Base-by-base conservation (phyloP, 2,329 filamentous ascomycete genomes). In the Beauveria rudraprayagi region DNA sequence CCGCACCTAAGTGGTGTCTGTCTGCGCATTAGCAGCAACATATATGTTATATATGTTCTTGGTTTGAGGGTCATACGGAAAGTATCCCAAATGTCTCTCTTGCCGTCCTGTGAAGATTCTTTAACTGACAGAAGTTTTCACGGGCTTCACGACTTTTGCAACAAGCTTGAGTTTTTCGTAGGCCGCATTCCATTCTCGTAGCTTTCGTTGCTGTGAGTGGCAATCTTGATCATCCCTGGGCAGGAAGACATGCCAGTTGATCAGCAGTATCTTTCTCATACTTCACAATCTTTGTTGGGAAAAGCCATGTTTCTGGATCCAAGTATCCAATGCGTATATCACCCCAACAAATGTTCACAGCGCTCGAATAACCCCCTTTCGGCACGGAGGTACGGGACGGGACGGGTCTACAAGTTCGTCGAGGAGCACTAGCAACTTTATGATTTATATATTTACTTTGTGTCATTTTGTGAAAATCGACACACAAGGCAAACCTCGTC, bases 241-340 rank as follows among this genome's bases (percentile, higher is more conserved):
- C 10, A 43, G 26, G 37, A 37, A 40, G 26, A 37, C 58, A n/a
- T 55, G 55, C 58, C 50, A 61, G 55, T 55, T 61, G 50, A 40
- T 61, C 50, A 19, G 50, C 55, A 34, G 58, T 50, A 22, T 61
- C 58, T 30, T 54, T 61, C 58, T 54, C 17, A 16, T 54, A 44
- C 58, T 61, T 61, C 1, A 61, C 37, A 37, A 44, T 55, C 16
- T 17, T 46, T 8, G n/a, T 46, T 22, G 43, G 19, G 43, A 24
- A 46, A 24, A 46, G 43, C 64, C 64, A 65, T 26, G 44, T 19
- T 43, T 58, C 55, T 9, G 63, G 63, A 14, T 65, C 64, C 9
- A 65, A 34, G 8, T 54, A 60, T 8, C 59, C 64, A 17, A 65
- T 50, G 6, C 16, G 24, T 17, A 65, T 50, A 22, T 61, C 63